Base-by-base conservation (phyloP, 495 filamentous ascomycete genomes). In the Xylaria castorea region DNA sequence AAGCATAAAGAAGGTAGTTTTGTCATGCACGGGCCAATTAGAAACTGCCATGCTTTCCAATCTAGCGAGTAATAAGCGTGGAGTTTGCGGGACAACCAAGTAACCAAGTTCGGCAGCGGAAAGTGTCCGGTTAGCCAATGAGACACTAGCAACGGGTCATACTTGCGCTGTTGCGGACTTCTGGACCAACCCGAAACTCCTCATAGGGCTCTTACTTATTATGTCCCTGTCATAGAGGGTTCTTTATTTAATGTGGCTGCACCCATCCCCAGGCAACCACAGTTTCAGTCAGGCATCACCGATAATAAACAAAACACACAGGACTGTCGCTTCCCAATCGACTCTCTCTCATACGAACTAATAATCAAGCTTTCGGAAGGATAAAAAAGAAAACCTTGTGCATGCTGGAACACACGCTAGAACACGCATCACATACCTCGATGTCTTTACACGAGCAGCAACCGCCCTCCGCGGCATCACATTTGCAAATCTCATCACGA, bases 201-300 rank as follows among this genome's bases (percentile, higher is more conserved):
- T 64, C 8, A 5, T 57, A 32, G 53, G 53, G 53, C 11, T 55
- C 34, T 18, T 32, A n/a, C n/a, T n/a, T n/a, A n/a, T n/a, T n/a
- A 5, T n/a, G 57, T 34, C n/a, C 32, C 30, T 60, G 55, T 20
- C 32, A 12, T 12, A 14, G 38, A 2, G 11, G 0, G 16, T 32
- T 66, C 63, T 66, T n/a, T 66, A 66, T 66, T 66, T 66, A 66
- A 66, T 18, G 5, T 48, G 5, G 63, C 38, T 12, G 16, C 22
- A 44, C 25, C 42, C 63, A 38, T 27, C 40, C 62, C 22, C 22
- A 30, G 63, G 63, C 63, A 66, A 66, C 42, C 42, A 32, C 38
- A 20, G 4, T 9, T 32, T 22, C 42, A 42, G 3, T 22, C 18
- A 46, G 18, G 16, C 27, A 66, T 51, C 25, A 44, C 34, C 1